Percentiles rank a stretch among this genome's conserved stretches.
These are phyloP conservation scores for Podosphaera fusca DNA, from an alignment of 2,329 filamentous ascomycete genomes.

Conservation along the genomic window DNA sequence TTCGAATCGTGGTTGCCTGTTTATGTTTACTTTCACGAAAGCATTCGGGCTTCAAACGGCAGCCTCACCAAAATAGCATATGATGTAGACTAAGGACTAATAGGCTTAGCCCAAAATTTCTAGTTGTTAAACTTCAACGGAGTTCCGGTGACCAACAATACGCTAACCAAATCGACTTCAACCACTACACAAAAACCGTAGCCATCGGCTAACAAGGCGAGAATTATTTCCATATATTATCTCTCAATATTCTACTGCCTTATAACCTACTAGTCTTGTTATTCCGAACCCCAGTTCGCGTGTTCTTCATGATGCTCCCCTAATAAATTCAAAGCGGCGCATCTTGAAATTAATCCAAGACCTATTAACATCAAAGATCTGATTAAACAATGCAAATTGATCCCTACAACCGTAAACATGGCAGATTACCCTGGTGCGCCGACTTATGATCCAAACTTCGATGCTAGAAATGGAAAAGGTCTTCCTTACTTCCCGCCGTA, in stretches of 20 bases:
- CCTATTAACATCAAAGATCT: background rate
- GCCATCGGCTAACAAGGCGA: background rate
- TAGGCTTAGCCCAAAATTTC: background rate
- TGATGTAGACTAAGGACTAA: background rate
- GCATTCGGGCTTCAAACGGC: background rate
- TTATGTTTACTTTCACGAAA: background rate
- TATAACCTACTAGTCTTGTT: background rate
- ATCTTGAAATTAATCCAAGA: background rate
- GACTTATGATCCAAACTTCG: slow-evolving; percentile 18
- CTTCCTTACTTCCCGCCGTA: slow-evolving; percentile 12
- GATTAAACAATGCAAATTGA: slow-evolving; percentile 6
- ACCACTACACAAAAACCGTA: background rate
- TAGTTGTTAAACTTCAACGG: background rate
- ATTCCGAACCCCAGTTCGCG: background rate
- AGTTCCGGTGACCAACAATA: background rate
- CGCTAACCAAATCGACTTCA: background rate
- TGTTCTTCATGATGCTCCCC: background rate
- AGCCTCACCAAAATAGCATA: background rate
- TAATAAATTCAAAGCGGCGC: background rate
- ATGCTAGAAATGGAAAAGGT: slow-evolving; percentile 9
- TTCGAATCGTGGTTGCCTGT: background rate
- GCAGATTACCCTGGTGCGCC: slow-evolving; percentile 24
- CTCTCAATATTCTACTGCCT: background rate
- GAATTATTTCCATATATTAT: background rate
- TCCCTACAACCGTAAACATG: slow-evolving; percentile 16